phyloP scores from a whole-genome alignment of 306 rosid genomes.

The Vicia villosa region DNA sequence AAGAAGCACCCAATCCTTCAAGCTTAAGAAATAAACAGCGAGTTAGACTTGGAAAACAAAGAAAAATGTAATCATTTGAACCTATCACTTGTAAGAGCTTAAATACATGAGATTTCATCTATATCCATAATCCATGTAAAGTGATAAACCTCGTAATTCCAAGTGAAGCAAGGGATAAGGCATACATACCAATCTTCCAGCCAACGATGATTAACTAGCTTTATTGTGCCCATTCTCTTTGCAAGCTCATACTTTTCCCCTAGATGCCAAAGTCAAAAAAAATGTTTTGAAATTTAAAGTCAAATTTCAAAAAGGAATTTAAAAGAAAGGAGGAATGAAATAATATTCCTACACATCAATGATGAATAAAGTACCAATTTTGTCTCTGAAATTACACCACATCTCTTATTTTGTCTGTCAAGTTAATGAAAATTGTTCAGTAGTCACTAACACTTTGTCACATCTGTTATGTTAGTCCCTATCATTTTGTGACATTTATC shows the following conservation, averaged over 20 bases:
- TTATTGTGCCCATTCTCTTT: slow-evolving; percentile 62
- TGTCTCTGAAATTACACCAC: background rate
- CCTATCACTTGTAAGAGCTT: slow-evolving; percentile 21
- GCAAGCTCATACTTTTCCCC: slow-evolving; percentile 96
- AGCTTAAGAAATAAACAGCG: slow-evolving; percentile 55
- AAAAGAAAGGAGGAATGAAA: slow-evolving; percentile 13
- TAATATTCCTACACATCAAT: background rate
- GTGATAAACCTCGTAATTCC: slow-evolving; percentile 5
- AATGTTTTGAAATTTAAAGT: slow-evolving; percentile 9
- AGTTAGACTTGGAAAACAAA: slow-evolving; percentile 8
- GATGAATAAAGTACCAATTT: background rate
- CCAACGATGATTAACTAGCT: slow-evolving; percentile 91
- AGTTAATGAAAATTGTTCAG: background rate
- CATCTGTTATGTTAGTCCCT: background rate
- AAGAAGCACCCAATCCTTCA: slow-evolving; percentile 76
- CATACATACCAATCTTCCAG: slow-evolving; percentile 77
- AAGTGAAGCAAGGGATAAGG: slow-evolving; percentile 10
- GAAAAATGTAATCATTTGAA: slow-evolving; percentile 4
- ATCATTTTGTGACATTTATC: background rate
- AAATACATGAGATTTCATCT: slow-evolving; percentile 26
- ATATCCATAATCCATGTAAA: background rate
- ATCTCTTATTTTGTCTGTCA: background rate
- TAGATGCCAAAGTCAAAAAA: slow-evolving; percentile 33
- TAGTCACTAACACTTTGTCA: background rate
- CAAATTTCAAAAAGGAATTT: background rate